phyloP scores from a whole-genome alignment of 2,329 filamentous ascomycete genomes.

The Tolypocladium ovalisporum region DNA sequence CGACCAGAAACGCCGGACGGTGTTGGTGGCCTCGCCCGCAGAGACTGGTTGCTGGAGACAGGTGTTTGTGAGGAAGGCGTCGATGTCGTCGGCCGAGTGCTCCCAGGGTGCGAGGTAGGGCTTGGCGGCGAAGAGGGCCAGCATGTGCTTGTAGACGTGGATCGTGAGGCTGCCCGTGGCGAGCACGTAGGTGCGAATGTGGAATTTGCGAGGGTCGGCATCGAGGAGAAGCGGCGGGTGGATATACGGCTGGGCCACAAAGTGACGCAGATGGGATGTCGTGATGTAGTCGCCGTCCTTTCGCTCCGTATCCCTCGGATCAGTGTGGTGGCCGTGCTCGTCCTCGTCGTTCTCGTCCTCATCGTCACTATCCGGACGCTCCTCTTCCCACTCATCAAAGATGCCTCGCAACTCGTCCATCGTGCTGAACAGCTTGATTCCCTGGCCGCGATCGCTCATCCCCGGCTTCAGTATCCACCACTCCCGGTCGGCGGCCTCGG shows the following conservation, averaged over 20 bases:
- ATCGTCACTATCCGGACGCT: constrained; percentile 52
- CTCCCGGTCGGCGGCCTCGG: constrained; percentile 37
- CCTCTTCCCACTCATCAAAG: constrained; percentile 84
- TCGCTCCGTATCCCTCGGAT: constrained; percentile 1
- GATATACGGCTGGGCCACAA: constrained; percentile 92
- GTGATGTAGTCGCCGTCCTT: constrained; percentile 49
- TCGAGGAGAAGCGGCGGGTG: constrained; percentile 65
- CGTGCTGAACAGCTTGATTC: constrained; percentile 78
- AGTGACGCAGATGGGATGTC: constrained; percentile 87
- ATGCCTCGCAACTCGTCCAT: constrained; percentile 76
- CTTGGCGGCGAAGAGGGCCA: constrained; percentile 78
- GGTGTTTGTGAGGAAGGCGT: constrained; percentile 84
- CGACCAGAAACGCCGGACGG: constrained; percentile 66
- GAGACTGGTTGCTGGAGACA: constrained; percentile 63
- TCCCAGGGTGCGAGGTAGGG: constrained; percentile 58
- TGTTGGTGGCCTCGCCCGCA: constrained; percentile 25
- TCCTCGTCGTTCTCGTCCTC: constrained; percentile 44
- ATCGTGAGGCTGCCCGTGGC: constrained; percentile 68
- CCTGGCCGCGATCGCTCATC: constrained; percentile 94
- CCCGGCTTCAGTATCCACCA: constrained; percentile 99
- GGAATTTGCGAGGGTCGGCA: constrained; percentile 71
- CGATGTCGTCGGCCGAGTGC: constrained; percentile 40
- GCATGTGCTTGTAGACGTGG: constrained; percentile 83
- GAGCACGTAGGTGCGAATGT: constrained; percentile 85
- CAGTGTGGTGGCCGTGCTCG: constrained; percentile 15